Conservation (phyloP, 2,329 filamentous ascomycete species). For the Aureobasidium sp. region DNA sequence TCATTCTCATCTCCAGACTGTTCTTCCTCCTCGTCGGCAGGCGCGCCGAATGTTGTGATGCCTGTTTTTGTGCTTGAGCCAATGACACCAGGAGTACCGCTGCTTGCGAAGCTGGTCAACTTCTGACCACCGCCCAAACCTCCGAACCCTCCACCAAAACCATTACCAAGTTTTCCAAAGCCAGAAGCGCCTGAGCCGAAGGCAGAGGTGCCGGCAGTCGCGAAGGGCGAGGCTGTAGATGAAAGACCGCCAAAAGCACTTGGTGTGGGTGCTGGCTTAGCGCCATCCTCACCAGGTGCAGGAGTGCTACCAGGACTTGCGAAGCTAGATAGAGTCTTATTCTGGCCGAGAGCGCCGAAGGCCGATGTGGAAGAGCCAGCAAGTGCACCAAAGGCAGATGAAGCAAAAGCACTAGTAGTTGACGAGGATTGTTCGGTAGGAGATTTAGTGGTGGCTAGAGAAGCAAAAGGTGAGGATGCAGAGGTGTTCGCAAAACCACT, state of each 20-base stretch:
- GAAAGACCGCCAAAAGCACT: constrained; percentile 34
- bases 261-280: constrained; percentile 6
- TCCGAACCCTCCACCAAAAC: constrained; percentile 36
- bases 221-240: constrained; percentile 29
- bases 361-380: constrained; percentile 32
- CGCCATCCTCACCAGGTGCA: constrained; percentile 12
- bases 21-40: constrained; percentile 55
- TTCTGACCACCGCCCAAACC: constrained; percentile 33
- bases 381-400: constrained; percentile 40
- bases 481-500: constrained; percentile 42
- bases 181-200: constrained; percentile 34
- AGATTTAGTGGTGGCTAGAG: constrained; percentile 33
- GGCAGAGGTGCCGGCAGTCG: constrained; percentile 21
- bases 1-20: constrained; percentile 44
- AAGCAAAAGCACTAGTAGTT: constrained; percentile 42
- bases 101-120: constrained; percentile 59
- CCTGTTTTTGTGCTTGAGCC: constrained; percentile 48
- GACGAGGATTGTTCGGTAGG: constrained; percentile 31
- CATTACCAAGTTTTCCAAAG: constrained; percentile 32
- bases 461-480: constrained; percentile 42
- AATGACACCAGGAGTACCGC: constrained; percentile 36
- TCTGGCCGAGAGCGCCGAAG: constrained; percentile 29
- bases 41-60: constrained; percentile 68
- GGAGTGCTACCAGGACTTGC: constrained; percentile 19
- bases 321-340: constrained; percentile 25